Base-by-base conservation (phyloP, 305 asterid species). In the Rubia peregrina region DNA sequence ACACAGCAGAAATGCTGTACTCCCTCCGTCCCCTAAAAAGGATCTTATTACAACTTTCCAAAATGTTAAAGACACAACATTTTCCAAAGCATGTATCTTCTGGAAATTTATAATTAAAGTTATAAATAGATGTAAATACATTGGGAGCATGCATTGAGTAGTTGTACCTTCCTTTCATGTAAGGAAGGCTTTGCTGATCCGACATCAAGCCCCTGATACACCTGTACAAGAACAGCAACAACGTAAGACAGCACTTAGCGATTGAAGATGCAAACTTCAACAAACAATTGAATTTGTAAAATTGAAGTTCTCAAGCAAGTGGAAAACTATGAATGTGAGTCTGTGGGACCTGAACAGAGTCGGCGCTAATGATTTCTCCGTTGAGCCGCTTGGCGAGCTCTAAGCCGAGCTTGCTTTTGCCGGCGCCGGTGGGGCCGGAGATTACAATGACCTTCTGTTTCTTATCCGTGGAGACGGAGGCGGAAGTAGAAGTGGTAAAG, bases 381-480 rank as follows among this genome's bases (percentile, higher is more conserved):
- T 91, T 89, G 69, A 94, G 87, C 7, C 87, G 81, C 76, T 94
- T 91, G 16, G 99, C 96, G 36, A 94, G 88, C 78, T 94, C 95
- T 73, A 94, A 71, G 0, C 96, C 83, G 36, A 93, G 96, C 81
- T 88, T 87, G 81, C 96, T 94, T 77, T 94, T 91, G 3, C 99
- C 99, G 73, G 97, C 95, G 68, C 99, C 98, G 51, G 99, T 94
- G 55, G 99, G 98, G 9, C 99, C 96, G 44, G 99, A 89, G 71
- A 94, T 88, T 44, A 94, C 96, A 7, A 94, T 75, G 68, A 94
- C 96, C 75, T 88, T 91, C 83, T 82, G 83, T 56, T 77, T 82
- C 17, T 73, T 82, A 24, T 51, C 46, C 21, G 21, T 42, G 1
- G 79, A 41, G 71, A 80, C 42, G 68, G 76, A 62, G 40, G 83